Percentiles rank a stretch among this genome's conserved stretches.
Evolutionary conservation across 1,284 basidiomycete genomes (phyloP).

Genomic region (Schizophyllum amplum): DNA sequence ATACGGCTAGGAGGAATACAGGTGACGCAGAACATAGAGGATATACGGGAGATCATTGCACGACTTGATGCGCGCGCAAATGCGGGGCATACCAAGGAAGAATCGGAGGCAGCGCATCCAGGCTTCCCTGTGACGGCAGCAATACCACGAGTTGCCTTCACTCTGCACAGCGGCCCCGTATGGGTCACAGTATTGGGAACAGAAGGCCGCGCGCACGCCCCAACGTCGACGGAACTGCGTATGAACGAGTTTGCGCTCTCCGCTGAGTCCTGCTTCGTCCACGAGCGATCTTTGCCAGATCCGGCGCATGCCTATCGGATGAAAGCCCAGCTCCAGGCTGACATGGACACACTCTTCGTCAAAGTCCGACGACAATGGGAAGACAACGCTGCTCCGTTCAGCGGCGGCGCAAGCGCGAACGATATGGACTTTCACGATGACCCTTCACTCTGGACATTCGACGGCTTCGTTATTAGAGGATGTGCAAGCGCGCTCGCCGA

Average conservation of each 20-base stretch:
- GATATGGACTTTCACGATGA: constrained; percentile 33
- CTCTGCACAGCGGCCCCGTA: constrained; percentile 39
- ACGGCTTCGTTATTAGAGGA: constrained; percentile 41
- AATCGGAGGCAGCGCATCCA: constrained; percentile 18
- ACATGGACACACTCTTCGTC: constrained; percentile 18
- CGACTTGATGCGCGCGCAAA: constrained; percentile 16
- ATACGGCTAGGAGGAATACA: constrained; percentile 38
- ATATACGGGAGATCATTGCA: constrained; percentile 33
- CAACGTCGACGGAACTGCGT: neutral
- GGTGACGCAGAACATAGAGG: constrained; percentile 43
- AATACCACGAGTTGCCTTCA: constrained; percentile 45
- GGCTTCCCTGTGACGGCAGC: constrained; percentile 24
- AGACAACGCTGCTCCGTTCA: constrained; percentile 35
- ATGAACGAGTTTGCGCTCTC: constrained; percentile 10
- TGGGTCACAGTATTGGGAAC: constrained; percentile 10
- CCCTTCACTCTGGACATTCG: constrained; percentile 48
- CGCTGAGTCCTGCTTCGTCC: constrained; percentile 37
- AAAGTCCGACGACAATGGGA: constrained; percentile 25
- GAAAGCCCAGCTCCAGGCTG: constrained; percentile 16
- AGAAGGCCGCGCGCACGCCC: neutral
- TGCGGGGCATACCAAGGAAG: constrained; percentile 6
- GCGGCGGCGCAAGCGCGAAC: constrained; percentile 24
- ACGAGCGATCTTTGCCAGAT: constrained; percentile 23
- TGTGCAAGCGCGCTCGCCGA: constrained; percentile 38
- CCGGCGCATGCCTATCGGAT: constrained; percentile 14